Base-by-base conservation (phyloP, 371 early-diverging fungal species). In the Haplosporangium sp. region DNA sequence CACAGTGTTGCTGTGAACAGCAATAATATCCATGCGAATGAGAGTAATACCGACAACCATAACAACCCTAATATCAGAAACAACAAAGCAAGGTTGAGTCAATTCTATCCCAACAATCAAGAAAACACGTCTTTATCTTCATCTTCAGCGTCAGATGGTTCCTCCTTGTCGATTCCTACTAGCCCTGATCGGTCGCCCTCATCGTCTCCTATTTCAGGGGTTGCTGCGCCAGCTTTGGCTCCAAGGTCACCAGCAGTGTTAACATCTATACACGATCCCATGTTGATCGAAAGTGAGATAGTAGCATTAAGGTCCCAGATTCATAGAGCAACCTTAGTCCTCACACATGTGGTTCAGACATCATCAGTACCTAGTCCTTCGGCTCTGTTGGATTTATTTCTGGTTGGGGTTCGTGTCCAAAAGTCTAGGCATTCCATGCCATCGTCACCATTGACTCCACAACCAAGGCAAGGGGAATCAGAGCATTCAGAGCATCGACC, bases 281-380 rank as follows among this genome's bases (percentile, higher is more conserved):
- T 42, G 17, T 10, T 50, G 53, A 59, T 67, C 35, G 58, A 58
- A 5, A 47, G 27, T 35, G 63, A 67, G 13, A 57, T 72, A 17
- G 40, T 52, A 4, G 53, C 63, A 20, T 64, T 73, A 9, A 38
- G 40, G 45, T 35, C 34, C 8, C 67, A 67, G 58, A 67, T 67
- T 15, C 59, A 39, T 9, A 63, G 63, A 44, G 59, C 68, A 15
- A 67, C 74, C 5, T 56, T 44, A 4, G 64, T 73, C n/a, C 35
- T 73, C 59, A 63, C 55, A 13, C 74, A 73, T 64, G 68, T 73
- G 38, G 68, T 68, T 44, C 69, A 74, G n/a, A 68, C 72, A 34
- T 60, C 13, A 56, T 56, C 62, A 1, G 72, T 72, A 6, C 72
- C 72, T 2, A 66, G 50, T 48, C 72, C 72, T 5, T 2, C 72